Conservation (phyloP, 2,329 filamentous ascomycete genomes). For the Botrytis byssoidea region DNA sequence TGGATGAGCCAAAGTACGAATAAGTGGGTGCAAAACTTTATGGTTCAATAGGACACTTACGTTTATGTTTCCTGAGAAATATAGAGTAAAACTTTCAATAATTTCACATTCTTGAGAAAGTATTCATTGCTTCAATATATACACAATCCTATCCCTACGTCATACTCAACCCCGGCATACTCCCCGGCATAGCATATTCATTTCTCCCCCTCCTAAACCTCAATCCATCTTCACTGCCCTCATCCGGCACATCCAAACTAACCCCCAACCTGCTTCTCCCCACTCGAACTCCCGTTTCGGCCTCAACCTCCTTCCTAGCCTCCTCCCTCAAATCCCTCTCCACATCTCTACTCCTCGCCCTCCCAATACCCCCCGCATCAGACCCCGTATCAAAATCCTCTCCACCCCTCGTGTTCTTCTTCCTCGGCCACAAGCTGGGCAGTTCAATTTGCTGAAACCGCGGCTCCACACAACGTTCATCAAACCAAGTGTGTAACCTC, state of each 20-base stretch:
- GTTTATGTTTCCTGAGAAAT: too few relatives aligned
- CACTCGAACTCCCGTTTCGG: conserved; percentile 42
- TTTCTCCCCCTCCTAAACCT: conserved; percentile 34
- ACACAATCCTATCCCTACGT: conserved; percentile 14
- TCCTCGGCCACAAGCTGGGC: conserved; percentile 78
- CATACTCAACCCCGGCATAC: conserved; percentile 39
- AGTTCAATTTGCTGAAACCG: conserved; percentile 84
- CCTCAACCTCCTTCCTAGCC: conserved; percentile 47
- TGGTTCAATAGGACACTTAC: neutral
- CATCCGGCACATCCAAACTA: conserved; percentile 38
- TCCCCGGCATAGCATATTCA: conserved; percentile 41
- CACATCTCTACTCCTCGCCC: conserved; percentile 54
- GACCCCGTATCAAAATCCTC: conserved; percentile 47
- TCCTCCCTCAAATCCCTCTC: conserved; percentile 53
- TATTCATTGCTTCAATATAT: neutral
- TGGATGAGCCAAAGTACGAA: neutral
- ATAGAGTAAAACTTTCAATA: neutral
- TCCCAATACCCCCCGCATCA: conserved; percentile 47
- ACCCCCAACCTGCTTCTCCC: conserved; percentile 36
- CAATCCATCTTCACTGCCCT: conserved; percentile 37
- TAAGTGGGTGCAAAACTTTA: neutral
- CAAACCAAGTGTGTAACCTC: conserved; percentile 81
- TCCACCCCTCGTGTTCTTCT: conserved; percentile 76
- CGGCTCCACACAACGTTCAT: conserved; percentile 81
- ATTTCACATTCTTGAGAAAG: neutral